Percentiles rank a stretch among this genome's conserved stretches.
Conservation (phyloP, 2,329 filamentous ascomycete genomes). For the Cercospora janseana region DNA sequence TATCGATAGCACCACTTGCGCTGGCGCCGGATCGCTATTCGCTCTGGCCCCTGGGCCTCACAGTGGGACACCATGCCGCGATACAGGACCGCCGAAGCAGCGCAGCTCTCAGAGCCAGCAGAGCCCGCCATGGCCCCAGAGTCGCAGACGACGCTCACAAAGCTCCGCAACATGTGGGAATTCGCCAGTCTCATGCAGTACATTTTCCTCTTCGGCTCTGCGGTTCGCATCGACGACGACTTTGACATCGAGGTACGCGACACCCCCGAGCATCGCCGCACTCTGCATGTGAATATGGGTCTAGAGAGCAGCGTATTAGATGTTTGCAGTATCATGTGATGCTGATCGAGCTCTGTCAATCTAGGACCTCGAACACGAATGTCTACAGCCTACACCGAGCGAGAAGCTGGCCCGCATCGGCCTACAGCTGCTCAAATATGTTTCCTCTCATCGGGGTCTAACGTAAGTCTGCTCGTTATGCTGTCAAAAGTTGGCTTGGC, state of each 20-base stretch:
- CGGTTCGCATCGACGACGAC: conserved; percentile 83
- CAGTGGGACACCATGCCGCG: conserved; percentile 46
- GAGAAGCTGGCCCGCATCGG: conserved; percentile 76
- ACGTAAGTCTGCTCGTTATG: conserved; percentile 61
- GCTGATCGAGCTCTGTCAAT: conserved; percentile 31
- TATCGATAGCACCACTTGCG: not conserved
- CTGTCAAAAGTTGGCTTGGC: not conserved
- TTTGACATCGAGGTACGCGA: conserved; percentile 79
- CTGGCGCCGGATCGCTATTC: not conserved
- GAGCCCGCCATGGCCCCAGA: conserved; percentile 29
- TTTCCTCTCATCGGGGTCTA: conserved; percentile 88
- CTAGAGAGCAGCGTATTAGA: not conserved
- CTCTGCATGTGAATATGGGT: not conserved
- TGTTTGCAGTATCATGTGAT: not conserved
- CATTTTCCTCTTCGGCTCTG: conserved; percentile 84
- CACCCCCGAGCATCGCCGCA: conserved; percentile 18
- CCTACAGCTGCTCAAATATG: conserved; percentile 81
- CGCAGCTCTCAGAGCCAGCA: conserved; percentile 43
- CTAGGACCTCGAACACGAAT: conserved; percentile 86
- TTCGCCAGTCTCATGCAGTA: conserved; percentile 93
- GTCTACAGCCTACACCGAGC: conserved; percentile 71
- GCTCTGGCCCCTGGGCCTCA: not conserved
- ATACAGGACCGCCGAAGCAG: conserved; percentile 57
- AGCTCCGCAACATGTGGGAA: conserved; percentile 88
- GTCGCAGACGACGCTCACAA: conserved; percentile 55